Evolutionary conservation across 495 filamentous ascomycete species (phyloP).

Genomic region (Hypoxylon subgilvum): DNA sequence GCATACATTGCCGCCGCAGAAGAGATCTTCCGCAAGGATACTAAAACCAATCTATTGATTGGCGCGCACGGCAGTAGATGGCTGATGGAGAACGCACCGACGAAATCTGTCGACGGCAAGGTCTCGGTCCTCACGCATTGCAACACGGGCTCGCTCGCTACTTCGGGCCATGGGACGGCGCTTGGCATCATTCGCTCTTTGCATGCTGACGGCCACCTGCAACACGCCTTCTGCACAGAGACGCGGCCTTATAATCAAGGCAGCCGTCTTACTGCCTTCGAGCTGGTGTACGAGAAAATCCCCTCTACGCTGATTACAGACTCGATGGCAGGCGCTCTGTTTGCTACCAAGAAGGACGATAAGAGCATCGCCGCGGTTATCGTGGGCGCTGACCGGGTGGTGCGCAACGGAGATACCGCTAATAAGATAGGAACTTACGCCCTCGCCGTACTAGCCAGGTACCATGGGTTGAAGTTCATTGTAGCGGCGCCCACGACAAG

Average conservation of each 20-base stretch:
- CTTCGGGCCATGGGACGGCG: slow-evolving; percentile 94
- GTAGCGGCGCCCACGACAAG: slow-evolving; percentile 94
- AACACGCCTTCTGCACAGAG: slow-evolving; percentile 92
- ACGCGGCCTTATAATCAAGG: slow-evolving; percentile 98
- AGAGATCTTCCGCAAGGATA: slow-evolving; percentile 84
- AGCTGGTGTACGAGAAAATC: slow-evolving; percentile 89
- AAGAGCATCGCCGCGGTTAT: slow-evolving; percentile 80
- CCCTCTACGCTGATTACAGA: slow-evolving; percentile 94
- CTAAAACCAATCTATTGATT: slow-evolving; percentile 83
- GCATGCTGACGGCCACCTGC: slow-evolving; percentile 64
- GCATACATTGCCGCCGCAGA: slow-evolving; percentile 81
- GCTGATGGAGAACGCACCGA: slow-evolving; percentile 61
- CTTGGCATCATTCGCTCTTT: slow-evolving; percentile 92
- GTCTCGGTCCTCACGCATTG: slow-evolving; percentile 89
- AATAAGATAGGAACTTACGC: slow-evolving; percentile 99
- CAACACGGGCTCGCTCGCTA: slow-evolving; percentile 96
- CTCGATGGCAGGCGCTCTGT: slow-evolving; percentile 90
- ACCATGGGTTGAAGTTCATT: slow-evolving; percentile 91
- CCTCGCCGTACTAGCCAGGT: slow-evolving; percentile 81
- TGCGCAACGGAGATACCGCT: slow-evolving; percentile 94
- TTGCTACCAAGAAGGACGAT: slow-evolving; percentile 62
- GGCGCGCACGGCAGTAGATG: slow-evolving; percentile 83
- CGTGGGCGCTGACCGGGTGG: slow-evolving; percentile 93
- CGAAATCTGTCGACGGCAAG: slow-evolving; percentile 49
- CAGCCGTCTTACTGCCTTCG: slow-evolving; percentile 91